These are phyloP conservation scores for Globisporangium orthogonon DNA, from an alignment of 352 stramenopile species.

Conservation along the genomic window DNA sequence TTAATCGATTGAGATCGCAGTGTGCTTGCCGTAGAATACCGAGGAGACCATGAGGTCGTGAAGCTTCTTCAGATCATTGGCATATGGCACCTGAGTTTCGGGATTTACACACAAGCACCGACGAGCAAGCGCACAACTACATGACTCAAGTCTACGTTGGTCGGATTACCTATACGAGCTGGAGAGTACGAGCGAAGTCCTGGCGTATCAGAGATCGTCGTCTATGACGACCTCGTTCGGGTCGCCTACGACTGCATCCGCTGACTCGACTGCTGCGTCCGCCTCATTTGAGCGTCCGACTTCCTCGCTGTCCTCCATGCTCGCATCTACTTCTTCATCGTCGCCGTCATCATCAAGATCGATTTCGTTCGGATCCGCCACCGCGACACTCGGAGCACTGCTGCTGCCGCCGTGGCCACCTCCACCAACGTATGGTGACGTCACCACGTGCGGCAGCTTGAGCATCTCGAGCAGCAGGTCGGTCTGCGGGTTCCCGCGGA, in stretches of 20 bases:
- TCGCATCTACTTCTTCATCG: conserved; percentile 6
- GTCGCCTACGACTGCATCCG: conserved; percentile 6
- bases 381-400: background rate
- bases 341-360: conserved; percentile 43
- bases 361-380: conserved; percentile 55
- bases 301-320: background rate
- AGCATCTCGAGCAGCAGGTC: conserved; percentile 91
- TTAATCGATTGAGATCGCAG: no score
- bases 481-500: conserved; percentile 92
- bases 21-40: no score
- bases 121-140: no score
- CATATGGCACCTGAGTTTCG: no score
- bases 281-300: background rate
- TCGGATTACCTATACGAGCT: no score
- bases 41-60: no score
- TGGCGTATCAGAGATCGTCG: conserved; percentile 10
- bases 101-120: no score
- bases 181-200: no score
- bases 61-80: no score
- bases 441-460: conserved; percentile 92
- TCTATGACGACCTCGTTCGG: conserved; percentile 27
- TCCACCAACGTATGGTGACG: conserved; percentile 68
- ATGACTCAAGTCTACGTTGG: no score
- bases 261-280: background rate
- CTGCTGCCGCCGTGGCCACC: background rate